Evolutionary conservation across 2,329 filamentous ascomycete species (phyloP), one percentile per base, ranked within the genome.

Genomic region (Epichloe baconii): DNA sequence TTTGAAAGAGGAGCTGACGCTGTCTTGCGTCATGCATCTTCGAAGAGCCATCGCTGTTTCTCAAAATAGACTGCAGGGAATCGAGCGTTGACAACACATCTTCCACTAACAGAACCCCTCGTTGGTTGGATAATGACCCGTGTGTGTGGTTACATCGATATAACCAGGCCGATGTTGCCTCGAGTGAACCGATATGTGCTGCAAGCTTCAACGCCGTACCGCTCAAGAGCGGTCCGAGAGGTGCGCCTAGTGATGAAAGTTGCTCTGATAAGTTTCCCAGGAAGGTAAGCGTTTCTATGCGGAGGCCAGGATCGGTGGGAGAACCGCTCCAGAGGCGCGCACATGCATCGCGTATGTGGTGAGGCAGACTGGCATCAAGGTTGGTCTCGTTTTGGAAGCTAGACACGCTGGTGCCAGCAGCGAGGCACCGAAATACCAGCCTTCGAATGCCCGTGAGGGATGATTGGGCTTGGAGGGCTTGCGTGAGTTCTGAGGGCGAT

Each of bases 221-320:
- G 42, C 62, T 61, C 8, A 73, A 53, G 2, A 59, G 44, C 0
- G 54, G 43, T 12, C 64, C 59, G 5, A 69, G 44, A 23, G 56
- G 51, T 6, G 56, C 47, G 5, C 53, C 55, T 19, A 58, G 52
- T 7, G 53, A 53, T 3, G 62, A 57, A 10, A 71, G 57, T 43
- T 62, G 64, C 43, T 68, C 59, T 26, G 61, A 56, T 14, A 75
- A 50, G 53, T 73, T 71, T 49, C 72, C 70, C 23, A 75, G 55
- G 47, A 75, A 65, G 1, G 59, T 54, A 40, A 74, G 57, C 11
- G 55, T 55, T 46, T 63, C 55, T 5, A 56, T 53, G 14, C 23
- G 48, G n/a, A 47, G 37, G 21, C 47, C 31, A 8, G 38, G 45
- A 37, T 52, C 44, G 8, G 48, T 37, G n/a, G 49, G n/a, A 31